Evolutionary conservation across 441 rosid species (phyloP).

Genomic region (Geranium incanum): DNA sequence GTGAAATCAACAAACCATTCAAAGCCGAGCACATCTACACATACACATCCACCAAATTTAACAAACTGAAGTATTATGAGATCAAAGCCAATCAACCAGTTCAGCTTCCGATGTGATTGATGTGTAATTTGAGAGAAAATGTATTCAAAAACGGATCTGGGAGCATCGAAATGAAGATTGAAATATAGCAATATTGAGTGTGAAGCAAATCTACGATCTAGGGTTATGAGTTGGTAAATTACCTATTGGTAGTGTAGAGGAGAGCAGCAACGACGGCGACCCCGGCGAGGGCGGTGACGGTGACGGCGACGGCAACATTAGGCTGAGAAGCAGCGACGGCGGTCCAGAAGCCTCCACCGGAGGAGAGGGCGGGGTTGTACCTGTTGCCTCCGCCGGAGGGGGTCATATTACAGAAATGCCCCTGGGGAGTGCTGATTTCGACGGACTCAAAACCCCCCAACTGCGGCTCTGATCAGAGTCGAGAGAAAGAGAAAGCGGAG

Average conservation of each 20-base stretch:
- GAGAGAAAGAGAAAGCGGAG: no score
- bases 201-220: neutral
- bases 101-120: neutral
- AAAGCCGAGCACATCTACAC: no score
- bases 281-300: neutral
- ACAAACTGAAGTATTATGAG: neutral
- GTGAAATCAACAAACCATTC: no score
- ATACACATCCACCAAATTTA: neutral
- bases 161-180: neutral
- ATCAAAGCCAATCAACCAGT: neutral
- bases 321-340: neutral
- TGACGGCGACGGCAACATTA: neutral
- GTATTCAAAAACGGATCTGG: neutral
- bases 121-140: neutral
- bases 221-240: neutral
- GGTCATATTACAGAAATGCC: no score
- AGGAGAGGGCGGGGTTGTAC: neutral
- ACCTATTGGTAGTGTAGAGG: slow-evolving; percentile 4
- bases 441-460: no score
- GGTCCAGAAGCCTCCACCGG: neutral
- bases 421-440: no score
- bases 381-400: neutral
- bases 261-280: slow-evolving; percentile 2
- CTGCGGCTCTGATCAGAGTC: no score
- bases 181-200: no score